Base-by-base conservation (phyloP, 2,329 filamentous ascomycete genomes). In the Teratosphaeria pseudoeucalypti region DNA sequence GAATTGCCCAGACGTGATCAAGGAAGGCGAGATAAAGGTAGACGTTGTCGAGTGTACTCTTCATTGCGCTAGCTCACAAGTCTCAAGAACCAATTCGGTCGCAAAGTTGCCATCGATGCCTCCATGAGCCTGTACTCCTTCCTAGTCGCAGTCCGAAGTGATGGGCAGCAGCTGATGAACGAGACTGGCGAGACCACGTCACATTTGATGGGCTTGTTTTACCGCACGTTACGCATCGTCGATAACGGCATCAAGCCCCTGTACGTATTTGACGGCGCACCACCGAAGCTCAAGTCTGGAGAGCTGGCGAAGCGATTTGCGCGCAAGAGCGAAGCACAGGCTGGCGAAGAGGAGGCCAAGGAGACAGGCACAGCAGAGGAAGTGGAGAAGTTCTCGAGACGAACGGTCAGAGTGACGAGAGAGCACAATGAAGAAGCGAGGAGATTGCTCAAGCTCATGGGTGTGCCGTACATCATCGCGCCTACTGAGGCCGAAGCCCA, bases 71-170 rank as follows among this genome's bases (percentile, higher is more conserved):
- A 6, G 16, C 19, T 49, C n/a, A 49, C 3, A 3, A 6, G 5
- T 54, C 10, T 23, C 10, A 19, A 32, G 53, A 54, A 32, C 14
- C 94, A 99, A 66, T 99, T 99, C 73, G 94, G 94, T 64, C 89
- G 94, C 74, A 99, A 99, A 78, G 92, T 99, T 62, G 70, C 64
- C 64, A 64, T 66, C 58, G 69, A 71, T 67, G 63, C 54, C 54
- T 99, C 94, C 55, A 99, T 99, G 94, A 95, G 90, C 77, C 92
- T 99, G 71, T 99, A 99, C 82, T 95, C 90, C 76, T 99, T 99
- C 79, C 84, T 99, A 62, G 94, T 99, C 73, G 94, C 94, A 56
- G 94, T 99, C 58, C 91, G 94, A 67, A 96, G 92, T 69, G 91
- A 96, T 68, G 94, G 94, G 67, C 90, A 99, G 74, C 91, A 96